Base-by-base conservation (phyloP, 495 filamentous ascomycete species). In the Xeromyces bisporus region DNA sequence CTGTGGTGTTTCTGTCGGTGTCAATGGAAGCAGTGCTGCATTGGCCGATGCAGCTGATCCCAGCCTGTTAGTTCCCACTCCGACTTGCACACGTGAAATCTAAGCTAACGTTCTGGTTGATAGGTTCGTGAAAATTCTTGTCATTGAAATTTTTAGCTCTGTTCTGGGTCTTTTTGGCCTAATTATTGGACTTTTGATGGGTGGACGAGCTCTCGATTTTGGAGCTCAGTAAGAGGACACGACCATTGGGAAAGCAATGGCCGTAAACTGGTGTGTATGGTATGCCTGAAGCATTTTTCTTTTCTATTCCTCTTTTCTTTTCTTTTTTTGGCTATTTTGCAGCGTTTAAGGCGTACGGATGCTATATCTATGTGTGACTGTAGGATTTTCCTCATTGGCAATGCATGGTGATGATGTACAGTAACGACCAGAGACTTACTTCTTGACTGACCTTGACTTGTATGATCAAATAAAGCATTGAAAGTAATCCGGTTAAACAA, bases 91-190 rank as follows among this genome's bases (percentile, higher is more conserved):
- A 35, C 16, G 7, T 18, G 7, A 13, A 36, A 26, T 27, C 36
- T 34, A 38, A 27, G 23, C 41, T 58, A 42, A 54, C 42, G n/a
- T 29, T 13, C 1, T 28, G 27, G 9, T 35, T 34, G 28, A 40
- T 35, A 93, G 85, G 29, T 99, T 99, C 59, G 86, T 99, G 56
- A 93, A 92, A 63, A 92, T 96, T 44, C 75, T 99, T 24, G 86
- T 99, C 40, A 85, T 99, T 44, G 91, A 99, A 58, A 99, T 99
- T 53, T 99, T 99, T 66, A 94, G 89, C 48, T 96, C 89, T 5
- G 84, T 99, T 12, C 64, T 99, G 10, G 91, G 91, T 33, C 68
- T 99, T n/a, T 99, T 99, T 49, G 91, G 91, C 32, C 62, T 99
- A 32, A 99, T 99, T 50, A 71, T 96, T 41, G 91, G 91, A 23